phyloP scores from a whole-genome alignment of 805 yeast genomes.

The Starmerella gropengiesseri region DNA sequence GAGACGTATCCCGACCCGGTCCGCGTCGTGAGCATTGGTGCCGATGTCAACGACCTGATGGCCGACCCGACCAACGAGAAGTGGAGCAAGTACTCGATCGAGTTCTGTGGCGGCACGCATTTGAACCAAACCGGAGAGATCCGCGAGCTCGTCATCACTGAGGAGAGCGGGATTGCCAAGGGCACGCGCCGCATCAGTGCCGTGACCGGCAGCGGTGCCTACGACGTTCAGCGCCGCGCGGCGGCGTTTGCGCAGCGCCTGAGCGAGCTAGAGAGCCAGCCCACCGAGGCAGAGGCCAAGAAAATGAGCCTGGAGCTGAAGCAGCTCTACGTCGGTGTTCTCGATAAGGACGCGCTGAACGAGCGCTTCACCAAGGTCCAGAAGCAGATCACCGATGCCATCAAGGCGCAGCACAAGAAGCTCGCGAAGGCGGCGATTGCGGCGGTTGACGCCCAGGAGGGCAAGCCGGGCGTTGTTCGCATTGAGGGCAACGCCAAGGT shows the following conservation, averaged over 20 bases:
- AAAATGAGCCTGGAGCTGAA: constrained; percentile 76
- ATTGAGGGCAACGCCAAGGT: constrained; percentile 74
- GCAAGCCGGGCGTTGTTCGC: constrained; percentile 51
- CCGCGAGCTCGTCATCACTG: constrained; percentile 77
- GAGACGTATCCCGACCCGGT: constrained; percentile 99
- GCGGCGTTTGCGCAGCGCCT: constrained; percentile 54
- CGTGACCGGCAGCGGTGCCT: constrained; percentile 85
- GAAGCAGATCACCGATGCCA: constrained; percentile 77
- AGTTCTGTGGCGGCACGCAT: constrained; percentile 99
- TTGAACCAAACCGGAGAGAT: constrained; percentile 87
- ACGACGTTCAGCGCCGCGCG: constrained; percentile 80
- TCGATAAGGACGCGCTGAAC: constrained; percentile 66
- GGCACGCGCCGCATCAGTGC: constrained; percentile 98
- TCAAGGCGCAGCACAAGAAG: constrained; percentile 77
- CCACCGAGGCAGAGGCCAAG: constrained; percentile 67
- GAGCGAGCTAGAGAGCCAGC: constrained; percentile 50
- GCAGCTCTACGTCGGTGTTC: constrained; percentile 67
- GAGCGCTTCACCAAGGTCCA: constrained; percentile 67
- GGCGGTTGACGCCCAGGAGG: constrained; percentile 50
- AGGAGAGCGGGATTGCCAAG: constrained; percentile 96
- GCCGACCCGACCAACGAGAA: constrained; percentile 56
- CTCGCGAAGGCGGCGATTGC: constrained; percentile 76
- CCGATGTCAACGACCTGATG: constrained; percentile 70
- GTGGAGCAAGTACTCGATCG: constrained; percentile 74
- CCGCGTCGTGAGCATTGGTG: constrained; percentile 93